phyloP scores from a whole-genome alignment of 371 early-diverging fungal species.

The Mortierella sp. region DNA sequence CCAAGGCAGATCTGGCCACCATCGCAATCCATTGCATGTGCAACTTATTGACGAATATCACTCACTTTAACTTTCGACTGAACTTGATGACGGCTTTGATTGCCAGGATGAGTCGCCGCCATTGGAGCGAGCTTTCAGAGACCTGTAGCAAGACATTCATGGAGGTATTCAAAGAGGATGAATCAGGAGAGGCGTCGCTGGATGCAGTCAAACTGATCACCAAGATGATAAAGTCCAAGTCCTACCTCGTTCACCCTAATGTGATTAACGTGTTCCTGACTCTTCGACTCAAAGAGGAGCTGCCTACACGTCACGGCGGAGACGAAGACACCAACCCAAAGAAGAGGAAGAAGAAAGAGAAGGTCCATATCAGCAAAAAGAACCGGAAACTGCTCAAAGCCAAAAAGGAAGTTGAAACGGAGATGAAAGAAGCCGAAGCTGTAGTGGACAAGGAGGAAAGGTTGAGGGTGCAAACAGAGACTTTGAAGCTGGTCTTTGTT shows the following conservation, averaged over 20 bases:
- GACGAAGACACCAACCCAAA: conserved; percentile 58
- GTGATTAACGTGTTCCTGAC: conserved; percentile 68
- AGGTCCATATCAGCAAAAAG: conserved; percentile 78
- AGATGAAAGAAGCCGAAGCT: conserved; percentile 88
- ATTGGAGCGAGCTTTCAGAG: conserved; percentile 63
- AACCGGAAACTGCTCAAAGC: conserved; percentile 78
- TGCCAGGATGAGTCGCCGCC: conserved; percentile 67
- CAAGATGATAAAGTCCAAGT: conserved; percentile 83
- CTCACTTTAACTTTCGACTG: conserved; percentile 93
- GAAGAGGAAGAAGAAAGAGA: conserved; percentile 69
- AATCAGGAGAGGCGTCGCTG: conserved; percentile 84
- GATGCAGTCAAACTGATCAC: conserved; percentile 87
- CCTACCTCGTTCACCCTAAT: conserved; percentile 77
- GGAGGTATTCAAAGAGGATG: conserved; percentile 84
- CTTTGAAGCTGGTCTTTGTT: conserved; percentile 89
- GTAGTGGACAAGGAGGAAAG: conserved; percentile 79
- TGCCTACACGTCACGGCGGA: conserved; percentile 60
- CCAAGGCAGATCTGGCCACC: conserved; percentile 61
- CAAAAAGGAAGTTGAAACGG: conserved; percentile 78
- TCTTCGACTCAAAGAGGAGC: conserved; percentile 82
- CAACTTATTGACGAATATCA: conserved; percentile 76
- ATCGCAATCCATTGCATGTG: conserved; percentile 80
- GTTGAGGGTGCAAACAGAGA: conserved; percentile 85
- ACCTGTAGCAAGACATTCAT: conserved; percentile 81
- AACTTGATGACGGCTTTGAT: conserved; percentile 88